These are phyloP conservation scores for Polygonum aviculare DNA, from an alignment of 148 eudicot species.

Conservation along the genomic window DNA sequence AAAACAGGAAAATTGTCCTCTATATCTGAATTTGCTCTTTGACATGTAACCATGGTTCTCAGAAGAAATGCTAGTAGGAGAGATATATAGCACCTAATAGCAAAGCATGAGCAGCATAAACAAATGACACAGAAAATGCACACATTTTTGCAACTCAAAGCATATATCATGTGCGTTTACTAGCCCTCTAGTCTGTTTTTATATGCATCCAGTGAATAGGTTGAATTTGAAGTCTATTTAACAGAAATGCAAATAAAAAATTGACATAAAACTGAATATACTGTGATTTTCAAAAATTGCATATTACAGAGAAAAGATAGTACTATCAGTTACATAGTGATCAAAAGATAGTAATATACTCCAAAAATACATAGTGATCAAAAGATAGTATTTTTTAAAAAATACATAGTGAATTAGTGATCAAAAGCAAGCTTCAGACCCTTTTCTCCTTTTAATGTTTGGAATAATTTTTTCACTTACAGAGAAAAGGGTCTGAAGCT, in stretches of 20 bases:
- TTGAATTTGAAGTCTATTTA: background rate
- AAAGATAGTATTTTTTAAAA: too few relatives aligned
- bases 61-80: conserved; percentile 51
- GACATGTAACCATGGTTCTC: conserved; percentile 50
- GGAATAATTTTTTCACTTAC: too few relatives aligned
- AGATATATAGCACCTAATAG: conserved; percentile 49
- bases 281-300: too few relatives aligned
- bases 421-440: too few relatives aligned
- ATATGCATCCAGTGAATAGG: background rate
- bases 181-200: background rate
- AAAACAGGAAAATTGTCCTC: conserved; percentile 36
- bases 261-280: background rate
- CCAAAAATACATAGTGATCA: too few relatives aligned
- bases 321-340: too few relatives aligned
- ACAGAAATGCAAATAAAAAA: background rate
- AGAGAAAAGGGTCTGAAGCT: too few relatives aligned
- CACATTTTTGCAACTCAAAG: background rate
- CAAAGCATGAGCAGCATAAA: conserved; percentile 6
- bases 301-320: too few relatives aligned
- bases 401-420: too few relatives aligned
- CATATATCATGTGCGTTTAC: background rate
- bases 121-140: background rate
- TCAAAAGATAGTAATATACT: too few relatives aligned
- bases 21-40: conserved; percentile 29
- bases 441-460: too few relatives aligned